A percentile compares a stretch with the other conserved stretches of the same genome.
phyloP scores from a whole-genome alignment of 2,329 filamentous ascomycete genomes.

The Ophiostoma quercus region DNA sequence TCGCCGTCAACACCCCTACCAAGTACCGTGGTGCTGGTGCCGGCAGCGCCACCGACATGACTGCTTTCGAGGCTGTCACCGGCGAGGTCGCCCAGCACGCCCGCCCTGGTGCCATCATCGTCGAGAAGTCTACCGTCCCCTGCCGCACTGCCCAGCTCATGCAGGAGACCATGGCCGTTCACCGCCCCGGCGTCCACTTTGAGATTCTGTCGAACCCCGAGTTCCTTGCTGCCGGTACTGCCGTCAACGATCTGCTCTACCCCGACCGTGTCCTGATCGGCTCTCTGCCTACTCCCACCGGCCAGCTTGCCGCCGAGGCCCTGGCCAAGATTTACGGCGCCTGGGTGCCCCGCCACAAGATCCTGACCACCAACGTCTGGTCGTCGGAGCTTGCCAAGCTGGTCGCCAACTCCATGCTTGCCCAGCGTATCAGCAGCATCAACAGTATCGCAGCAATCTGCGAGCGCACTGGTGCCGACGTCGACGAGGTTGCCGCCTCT shows the following conservation, averaged over 20 bases:
- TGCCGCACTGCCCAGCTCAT: conserved; percentile 68
- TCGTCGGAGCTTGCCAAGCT: conserved; percentile 76
- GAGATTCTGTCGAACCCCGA: conserved; percentile 78
- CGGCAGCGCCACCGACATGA: conserved; percentile 67
- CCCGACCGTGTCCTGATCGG: conserved; percentile 74
- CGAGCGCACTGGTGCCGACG: conserved; percentile 67
- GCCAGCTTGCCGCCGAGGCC: conserved; percentile 56
- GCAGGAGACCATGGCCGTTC: conserved; percentile 55
- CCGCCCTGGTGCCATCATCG: conserved; percentile 63
- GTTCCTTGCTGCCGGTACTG: conserved; percentile 73
- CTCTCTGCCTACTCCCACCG: conserved; percentile 55
- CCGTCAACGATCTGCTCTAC: conserved; percentile 62
- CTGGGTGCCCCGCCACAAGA: conserved; percentile 63
- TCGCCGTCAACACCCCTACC: conserved; percentile 75
- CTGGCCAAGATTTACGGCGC: conserved; percentile 62
- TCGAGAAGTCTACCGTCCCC: conserved; percentile 78
- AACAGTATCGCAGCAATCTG: conserved; percentile 78
- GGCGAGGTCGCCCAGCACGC: conserved; percentile 62
- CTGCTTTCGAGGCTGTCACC: conserved; percentile 64
- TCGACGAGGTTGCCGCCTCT: conserved; percentile 64
- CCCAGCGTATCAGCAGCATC: conserved; percentile 74
- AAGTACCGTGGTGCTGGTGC: conserved; percentile 65
- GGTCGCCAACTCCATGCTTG: conserved; percentile 73
- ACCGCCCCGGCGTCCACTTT: conserved; percentile 60
- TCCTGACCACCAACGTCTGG: conserved; percentile 69